These are phyloP conservation scores for Penicillium taxi DNA, from an alignment of 495 filamentous ascomycete species.

Conservation along the genomic window DNA sequence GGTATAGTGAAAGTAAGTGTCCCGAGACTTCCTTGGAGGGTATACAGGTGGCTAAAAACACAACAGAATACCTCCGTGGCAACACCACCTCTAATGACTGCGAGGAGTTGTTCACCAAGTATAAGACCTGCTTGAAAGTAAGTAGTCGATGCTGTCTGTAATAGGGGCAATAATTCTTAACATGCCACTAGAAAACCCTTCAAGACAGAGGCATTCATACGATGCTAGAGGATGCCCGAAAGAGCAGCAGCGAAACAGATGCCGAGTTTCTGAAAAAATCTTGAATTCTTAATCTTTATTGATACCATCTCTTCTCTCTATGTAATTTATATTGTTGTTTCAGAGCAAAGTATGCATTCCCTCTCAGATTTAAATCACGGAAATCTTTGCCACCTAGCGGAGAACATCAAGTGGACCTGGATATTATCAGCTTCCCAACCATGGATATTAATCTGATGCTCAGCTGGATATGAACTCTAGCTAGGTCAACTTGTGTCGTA, in stretches of 20 bases:
- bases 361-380: too few relatives aligned
- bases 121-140: constrained; percentile 73
- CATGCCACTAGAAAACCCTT: constrained; percentile 60
- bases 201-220: constrained; percentile 80
- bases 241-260: constrained; percentile 75
- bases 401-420: too few relatives aligned
- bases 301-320: constrained; percentile 7
- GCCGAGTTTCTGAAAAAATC: constrained; percentile 54
- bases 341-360: background rate
- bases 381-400: too few relatives aligned
- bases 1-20: constrained; percentile 86
- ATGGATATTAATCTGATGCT: too few relatives aligned
- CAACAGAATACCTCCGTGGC: constrained; percentile 74
- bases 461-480: too few relatives aligned
- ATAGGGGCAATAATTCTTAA: background rate
- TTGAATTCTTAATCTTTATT: constrained; percentile 5
- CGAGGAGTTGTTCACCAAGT: constrained; percentile 72
- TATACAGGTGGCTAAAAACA: constrained; percentile 8
- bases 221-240: constrained; percentile 77
- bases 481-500: too few relatives aligned
- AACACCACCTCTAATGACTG: constrained; percentile 77
- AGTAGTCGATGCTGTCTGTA: constrained; percentile 17
- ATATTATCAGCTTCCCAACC: too few relatives aligned
- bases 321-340: background rate
- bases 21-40: background rate